Percentiles rank a stretch among this genome's conserved stretches.
These are phyloP conservation scores for Hymenoscyphus salicellus DNA, from an alignment of 2,329 filamentous ascomycete genomes.

Conservation along the genomic window DNA sequence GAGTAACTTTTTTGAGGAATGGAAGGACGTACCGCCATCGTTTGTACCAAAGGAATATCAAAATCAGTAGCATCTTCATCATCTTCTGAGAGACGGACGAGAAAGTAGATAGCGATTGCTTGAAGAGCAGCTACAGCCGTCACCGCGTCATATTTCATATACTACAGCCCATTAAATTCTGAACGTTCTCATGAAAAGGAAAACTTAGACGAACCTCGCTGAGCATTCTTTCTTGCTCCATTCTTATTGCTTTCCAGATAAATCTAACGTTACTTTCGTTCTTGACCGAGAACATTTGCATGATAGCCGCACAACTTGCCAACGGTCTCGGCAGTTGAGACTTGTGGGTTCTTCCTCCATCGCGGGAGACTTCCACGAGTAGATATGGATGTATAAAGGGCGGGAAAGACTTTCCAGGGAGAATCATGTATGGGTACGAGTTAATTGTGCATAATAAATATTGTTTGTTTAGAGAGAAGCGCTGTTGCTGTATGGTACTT, in stretches of 20 bases:
- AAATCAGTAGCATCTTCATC: slow-evolving; percentile 19
- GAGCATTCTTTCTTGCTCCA: slow-evolving; percentile 22
- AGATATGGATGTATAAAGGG: slow-evolving; percentile 24
- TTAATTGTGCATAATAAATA: slow-evolving; percentile 20
- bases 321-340: slow-evolving; percentile 12
- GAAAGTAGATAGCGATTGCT: slow-evolving; percentile 21
- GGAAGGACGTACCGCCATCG: slow-evolving; percentile 17
- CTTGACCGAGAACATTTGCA: slow-evolving; percentile 17
- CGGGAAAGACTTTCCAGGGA: slow-evolving; percentile 12
- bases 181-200: no score
- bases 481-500: no score
- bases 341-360: background rate
- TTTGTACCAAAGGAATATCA: slow-evolving; percentile 19
- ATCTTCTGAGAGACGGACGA: slow-evolving; percentile 21
- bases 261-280: slow-evolving; percentile 18
- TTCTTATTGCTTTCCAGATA: slow-evolving; percentile 22
- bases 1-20: background rate
- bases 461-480: slow-evolving; percentile 5
- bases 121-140: slow-evolving; percentile 23
- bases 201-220: slow-evolving; percentile 13
- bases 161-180: slow-evolving; percentile 6
- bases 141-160: slow-evolving; percentile 5
- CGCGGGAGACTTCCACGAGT: background rate
- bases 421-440: slow-evolving; percentile 25
- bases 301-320: slow-evolving; percentile 16